Conservation (phyloP, 352 stramenopile genomes). For the Phytophthora tubulina region DNA sequence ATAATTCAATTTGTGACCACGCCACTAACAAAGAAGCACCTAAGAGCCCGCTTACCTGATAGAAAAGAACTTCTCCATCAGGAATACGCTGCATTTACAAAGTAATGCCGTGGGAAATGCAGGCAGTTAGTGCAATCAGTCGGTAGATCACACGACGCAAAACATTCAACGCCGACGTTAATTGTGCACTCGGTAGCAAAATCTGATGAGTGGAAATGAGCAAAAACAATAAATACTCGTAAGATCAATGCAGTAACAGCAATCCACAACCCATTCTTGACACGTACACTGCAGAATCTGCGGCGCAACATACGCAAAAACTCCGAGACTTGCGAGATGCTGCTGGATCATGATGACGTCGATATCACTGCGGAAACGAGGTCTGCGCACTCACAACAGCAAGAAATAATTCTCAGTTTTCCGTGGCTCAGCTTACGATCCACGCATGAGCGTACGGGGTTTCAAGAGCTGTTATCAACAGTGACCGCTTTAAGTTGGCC, state of each 20-base stretch:
- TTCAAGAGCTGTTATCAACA: conserved; percentile 59
- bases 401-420: background rate
- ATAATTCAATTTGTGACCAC: background rate
- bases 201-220: conserved; percentile 38
- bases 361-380: conserved; percentile 64
- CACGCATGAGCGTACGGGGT: conserved; percentile 48
- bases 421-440: background rate
- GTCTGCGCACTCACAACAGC: conserved; percentile 28
- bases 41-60: conserved; percentile 45
- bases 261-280: background rate
- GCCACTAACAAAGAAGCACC: background rate
- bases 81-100: conserved; percentile 44
- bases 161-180: conserved; percentile 34
- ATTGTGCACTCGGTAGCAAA: conserved; percentile 66
- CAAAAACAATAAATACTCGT: too few relatives aligned
- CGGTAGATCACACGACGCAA: background rate
- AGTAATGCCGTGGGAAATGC: background rate
- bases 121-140: background rate
- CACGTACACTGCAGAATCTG: conserved; percentile 67
- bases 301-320: conserved; percentile 47
- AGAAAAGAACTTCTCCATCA: conserved; percentile 78
- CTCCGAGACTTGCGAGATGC: conserved; percentile 52
- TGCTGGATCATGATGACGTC: conserved; percentile 67
- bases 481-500: conserved; percentile 39
- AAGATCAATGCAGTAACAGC: too few relatives aligned